phyloP scores from a whole-genome alignment of 441 rosid species.

The Gossypium laxum region DNA sequence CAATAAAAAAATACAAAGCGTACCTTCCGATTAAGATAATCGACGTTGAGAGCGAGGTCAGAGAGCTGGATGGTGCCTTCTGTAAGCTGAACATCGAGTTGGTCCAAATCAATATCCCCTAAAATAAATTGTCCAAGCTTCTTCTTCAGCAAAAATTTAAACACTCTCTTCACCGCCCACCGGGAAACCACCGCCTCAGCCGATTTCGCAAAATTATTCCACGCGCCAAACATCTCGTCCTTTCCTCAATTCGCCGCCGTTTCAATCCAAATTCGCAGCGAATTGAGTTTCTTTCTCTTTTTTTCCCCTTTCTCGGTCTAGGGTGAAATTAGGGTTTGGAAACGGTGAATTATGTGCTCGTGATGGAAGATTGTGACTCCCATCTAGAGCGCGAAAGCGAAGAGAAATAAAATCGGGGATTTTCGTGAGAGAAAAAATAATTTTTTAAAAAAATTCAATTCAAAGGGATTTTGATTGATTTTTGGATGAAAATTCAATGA shows the following conservation, averaged over 20 bases:
- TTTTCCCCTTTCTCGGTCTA: conserved; percentile 3
- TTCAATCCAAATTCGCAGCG: not conserved
- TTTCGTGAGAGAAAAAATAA: not conserved
- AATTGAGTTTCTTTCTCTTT: not conserved
- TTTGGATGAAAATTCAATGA: not conserved
- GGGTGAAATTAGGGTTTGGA: conserved; percentile 21
- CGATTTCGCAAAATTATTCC: conserved; percentile 74
- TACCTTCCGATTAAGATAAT: conserved; percentile 70
- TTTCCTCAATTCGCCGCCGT: not conserved
- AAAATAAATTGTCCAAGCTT: conserved; percentile 70
- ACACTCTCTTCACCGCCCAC: conserved; percentile 86
- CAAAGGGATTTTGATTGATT: not conserved
- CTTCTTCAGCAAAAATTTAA: conserved; percentile 81
- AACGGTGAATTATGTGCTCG: conserved; percentile 19
- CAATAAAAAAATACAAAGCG: not conserved
- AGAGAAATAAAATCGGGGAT: not conserved
- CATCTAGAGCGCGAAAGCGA: conserved; percentile 28
- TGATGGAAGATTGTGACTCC: conserved; percentile 36
- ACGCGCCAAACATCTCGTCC: conserved; percentile 49
- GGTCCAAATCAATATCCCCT: conserved; percentile 87
- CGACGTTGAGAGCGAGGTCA: conserved; percentile 86
- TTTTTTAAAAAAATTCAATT: not conserved
- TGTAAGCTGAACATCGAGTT: conserved; percentile 84
- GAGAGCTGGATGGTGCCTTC: conserved; percentile 67
- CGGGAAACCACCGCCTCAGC: conserved; percentile 69